These are phyloP conservation scores for Cornus kousa DNA, from an alignment of 148 eudicot genomes.

Conservation along the genomic window DNA sequence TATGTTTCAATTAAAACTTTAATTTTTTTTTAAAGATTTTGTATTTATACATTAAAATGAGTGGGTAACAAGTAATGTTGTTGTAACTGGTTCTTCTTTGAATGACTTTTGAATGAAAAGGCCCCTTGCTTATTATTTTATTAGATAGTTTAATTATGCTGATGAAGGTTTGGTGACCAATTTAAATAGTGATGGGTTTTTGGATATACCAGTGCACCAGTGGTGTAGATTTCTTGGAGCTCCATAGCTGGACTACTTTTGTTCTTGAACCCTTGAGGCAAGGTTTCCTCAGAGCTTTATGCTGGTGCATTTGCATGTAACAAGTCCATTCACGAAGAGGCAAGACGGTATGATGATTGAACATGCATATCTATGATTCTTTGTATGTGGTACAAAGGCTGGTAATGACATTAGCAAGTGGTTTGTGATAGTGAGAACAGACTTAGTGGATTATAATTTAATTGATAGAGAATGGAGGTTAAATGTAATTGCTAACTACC, in stretches of 20 bases:
- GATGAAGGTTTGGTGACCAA: background rate
- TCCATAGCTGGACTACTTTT: background rate
- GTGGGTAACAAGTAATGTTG: too few relatives aligned
- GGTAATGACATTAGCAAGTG: too few relatives aligned
- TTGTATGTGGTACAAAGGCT: too few relatives aligned
- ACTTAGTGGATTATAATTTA: too few relatives aligned
- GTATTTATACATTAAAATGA: background rate
- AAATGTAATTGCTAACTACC: background rate
- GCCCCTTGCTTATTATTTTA: too few relatives aligned
- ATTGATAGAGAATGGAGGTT: background rate
- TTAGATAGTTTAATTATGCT: background rate
- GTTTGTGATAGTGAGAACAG: too few relatives aligned
- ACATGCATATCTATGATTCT: background rate
- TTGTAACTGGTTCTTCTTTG: background rate
- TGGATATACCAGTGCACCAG: background rate
- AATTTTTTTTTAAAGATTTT: too few relatives aligned
- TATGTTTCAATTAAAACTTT: too few relatives aligned
- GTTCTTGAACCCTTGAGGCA: background rate
- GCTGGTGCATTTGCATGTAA: background rate
- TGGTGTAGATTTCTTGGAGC: background rate
- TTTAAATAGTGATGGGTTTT: slow-evolving; percentile 1
- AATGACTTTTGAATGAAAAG: background rate
- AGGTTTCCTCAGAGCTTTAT: background rate
- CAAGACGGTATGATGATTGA: background rate
- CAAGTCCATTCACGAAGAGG: background rate